Conservation (phyloP, 1,139 yeast species). For the Saccharomyces hybrid region DNA sequence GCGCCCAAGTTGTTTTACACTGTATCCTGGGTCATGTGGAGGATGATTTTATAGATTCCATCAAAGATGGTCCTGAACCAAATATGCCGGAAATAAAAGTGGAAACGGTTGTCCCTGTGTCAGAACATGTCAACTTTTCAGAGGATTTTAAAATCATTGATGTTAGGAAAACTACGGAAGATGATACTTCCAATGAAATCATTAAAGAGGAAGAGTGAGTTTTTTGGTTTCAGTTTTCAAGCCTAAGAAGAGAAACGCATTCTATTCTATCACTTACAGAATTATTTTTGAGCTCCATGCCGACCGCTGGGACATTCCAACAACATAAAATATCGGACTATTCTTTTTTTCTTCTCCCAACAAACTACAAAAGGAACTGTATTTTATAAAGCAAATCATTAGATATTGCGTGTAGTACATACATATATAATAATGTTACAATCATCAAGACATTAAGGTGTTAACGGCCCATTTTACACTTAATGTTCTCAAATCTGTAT, state of each 20-base stretch:
- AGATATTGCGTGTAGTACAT: background rate
- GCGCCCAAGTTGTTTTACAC: constrained; percentile 66
- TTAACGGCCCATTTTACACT: constrained; percentile 91
- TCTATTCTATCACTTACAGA: too few relatives aligned
- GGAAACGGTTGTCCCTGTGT: constrained; percentile 58
- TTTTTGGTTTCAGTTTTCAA: background rate
- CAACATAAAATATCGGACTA: background rate
- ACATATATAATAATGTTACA: constrained; percentile 1
- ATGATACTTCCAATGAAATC: background rate
- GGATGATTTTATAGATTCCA: constrained; percentile 38
- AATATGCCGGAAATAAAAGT: constrained; percentile 62
- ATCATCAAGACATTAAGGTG: constrained; percentile 52
- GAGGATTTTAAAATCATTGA: constrained; percentile 53
- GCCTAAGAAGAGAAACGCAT: background rate
- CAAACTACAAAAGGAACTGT: background rate
- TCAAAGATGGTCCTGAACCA: constrained; percentile 76
- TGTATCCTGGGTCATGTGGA: constrained; percentile 40
- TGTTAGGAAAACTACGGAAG: constrained; percentile 22
- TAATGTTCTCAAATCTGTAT: constrained; percentile 87
- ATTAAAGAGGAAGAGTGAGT: background rate
- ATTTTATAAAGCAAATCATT: background rate
- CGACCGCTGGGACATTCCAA: background rate
- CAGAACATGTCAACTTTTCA: constrained; percentile 48
- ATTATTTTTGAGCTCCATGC: background rate
- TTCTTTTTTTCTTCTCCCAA: background rate